These are phyloP conservation scores for Suhomyces sp. DNA, from an alignment of 805 yeast genomes.

Conservation along the genomic window DNA sequence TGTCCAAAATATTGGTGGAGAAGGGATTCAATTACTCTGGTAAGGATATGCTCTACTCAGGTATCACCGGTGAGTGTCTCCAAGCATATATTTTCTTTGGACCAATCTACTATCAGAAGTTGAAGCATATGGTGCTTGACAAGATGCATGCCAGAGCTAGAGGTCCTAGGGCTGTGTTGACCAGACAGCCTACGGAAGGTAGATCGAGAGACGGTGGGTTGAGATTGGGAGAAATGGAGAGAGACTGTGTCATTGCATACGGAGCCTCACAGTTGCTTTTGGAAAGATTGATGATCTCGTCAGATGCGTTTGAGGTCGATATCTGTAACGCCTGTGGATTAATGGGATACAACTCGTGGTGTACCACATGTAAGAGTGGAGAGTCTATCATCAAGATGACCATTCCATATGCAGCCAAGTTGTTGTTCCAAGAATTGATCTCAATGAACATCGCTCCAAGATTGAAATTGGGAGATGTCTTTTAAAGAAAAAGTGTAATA, in stretches of 20 bases:
- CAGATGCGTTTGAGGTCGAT: conserved; percentile 97
- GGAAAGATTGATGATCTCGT: conserved; percentile 93
- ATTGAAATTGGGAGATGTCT: conserved; percentile 82
- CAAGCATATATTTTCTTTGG: conserved; percentile 98
- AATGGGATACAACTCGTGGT: conserved; percentile 98
- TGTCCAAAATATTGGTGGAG: conserved; percentile 86
- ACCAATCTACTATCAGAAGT: conserved; percentile 95
- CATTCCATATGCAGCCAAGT: conserved; percentile 97
- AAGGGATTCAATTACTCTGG: conserved; percentile 94
- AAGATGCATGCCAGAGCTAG: conserved; percentile 99
- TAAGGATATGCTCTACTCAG: conserved; percentile 95
- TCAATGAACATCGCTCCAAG: conserved; percentile 99
- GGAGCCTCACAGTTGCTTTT: conserved; percentile 94
- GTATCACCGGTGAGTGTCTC: conserved; percentile 94
- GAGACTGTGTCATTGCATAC: conserved; percentile 98
- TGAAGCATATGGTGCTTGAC: conserved; percentile 98
- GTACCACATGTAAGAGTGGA: conserved; percentile 90
- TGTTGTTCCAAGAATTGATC: conserved; percentile 91
- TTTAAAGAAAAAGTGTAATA: conserved; percentile 29
- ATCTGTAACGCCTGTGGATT: conserved; percentile 91
- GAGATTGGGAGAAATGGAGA: conserved; percentile 98
- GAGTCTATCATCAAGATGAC: conserved; percentile 90
- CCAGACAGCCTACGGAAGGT: conserved; percentile 99
- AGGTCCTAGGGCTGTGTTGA: conserved; percentile 96
- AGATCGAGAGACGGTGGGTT: conserved; percentile 98